Evolutionary conservation across 2,329 filamentous ascomycete genomes (phyloP).

Genomic region (Cordyceps cicadae): DNA sequence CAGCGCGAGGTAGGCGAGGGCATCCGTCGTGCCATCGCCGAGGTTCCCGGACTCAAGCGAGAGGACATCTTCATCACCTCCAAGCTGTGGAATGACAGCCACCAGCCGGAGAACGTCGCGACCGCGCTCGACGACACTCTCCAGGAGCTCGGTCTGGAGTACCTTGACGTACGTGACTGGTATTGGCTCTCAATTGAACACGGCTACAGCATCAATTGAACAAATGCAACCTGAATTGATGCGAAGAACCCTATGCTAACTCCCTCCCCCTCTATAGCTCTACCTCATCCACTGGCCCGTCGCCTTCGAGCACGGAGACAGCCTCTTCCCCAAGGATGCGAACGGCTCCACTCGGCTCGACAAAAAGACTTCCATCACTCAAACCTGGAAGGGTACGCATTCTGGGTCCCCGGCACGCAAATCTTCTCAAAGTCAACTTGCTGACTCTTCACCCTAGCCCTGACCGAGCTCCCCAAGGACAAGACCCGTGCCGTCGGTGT

Average conservation of each 20-base stretch:
- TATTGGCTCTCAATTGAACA: no score
- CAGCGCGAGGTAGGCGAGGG: conserved; percentile 51
- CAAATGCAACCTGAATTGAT: background rate
- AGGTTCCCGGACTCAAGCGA: conserved; percentile 44
- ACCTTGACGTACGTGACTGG: conserved; percentile 39
- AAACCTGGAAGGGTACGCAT: conserved; percentile 35
- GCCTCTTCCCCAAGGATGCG: conserved; percentile 37
- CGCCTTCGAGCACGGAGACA: conserved; percentile 31
- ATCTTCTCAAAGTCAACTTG: background rate
- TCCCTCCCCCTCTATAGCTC: conserved; percentile 28
- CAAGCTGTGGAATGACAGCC: conserved; percentile 56
- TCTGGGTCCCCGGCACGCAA: no score
- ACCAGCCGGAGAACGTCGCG: conserved; percentile 51
- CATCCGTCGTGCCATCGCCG: conserved; percentile 37
- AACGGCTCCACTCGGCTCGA: conserved; percentile 35
- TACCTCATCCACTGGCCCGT: conserved; percentile 59
- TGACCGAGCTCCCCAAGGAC: conserved; percentile 49
- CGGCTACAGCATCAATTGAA: background rate
- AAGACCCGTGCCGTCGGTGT: conserved; percentile 63
- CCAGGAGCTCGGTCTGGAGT: conserved; percentile 46
- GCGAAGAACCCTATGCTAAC: background rate
- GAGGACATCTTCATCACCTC: conserved; percentile 56
- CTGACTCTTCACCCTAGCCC: conserved; percentile 19
- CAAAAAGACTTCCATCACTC: conserved; percentile 30
- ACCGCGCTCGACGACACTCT: conserved; percentile 48